Evolutionary conservation across 2,329 filamentous ascomycete genomes (phyloP), one percentile per base, ranked within the genome.

Genomic region (Arthroderma sp.): DNA sequence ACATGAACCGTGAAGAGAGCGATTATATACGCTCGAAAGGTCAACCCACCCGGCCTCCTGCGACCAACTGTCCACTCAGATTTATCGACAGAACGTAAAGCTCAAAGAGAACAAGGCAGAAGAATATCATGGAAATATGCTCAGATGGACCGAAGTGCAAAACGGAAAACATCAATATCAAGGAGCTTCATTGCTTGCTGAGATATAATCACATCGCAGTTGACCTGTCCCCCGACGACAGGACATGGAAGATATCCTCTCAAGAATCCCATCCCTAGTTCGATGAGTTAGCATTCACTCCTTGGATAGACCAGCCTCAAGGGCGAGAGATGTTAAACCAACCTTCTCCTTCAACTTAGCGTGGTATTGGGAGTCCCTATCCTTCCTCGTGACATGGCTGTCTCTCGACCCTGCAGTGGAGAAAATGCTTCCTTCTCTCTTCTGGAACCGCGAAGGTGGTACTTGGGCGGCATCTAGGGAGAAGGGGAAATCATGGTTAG

Each of bases 381-480:
- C 79, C 67, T 82, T 82, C 59, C 74, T 76, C 64, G 81, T 79
- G 55, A 85, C 73, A 66, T 85, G 81, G 17, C 82, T 82, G 68
- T 86, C 84, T 59, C 83, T 79, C 23, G 81, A 84, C 64, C 74
- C 74, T 1, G 81, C 83, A 7, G 84, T 86, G 51, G 82, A 80
- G 67, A 82, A 85, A 70, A 86, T 84, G 66, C 81, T 85, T 57
- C 83, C 83, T 70, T 84, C 82, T 66, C 81, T 80, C 72, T 84
- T 84, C 70, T 86, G 83, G 73, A 87, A 86, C 51, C 81, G 81
- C 61, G 79, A 83, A 8, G 83, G 83, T 1, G 81, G 81, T 0
- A 84, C 82, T 70, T 86, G 86, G 63, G 80, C 77, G 2, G 83
- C 83, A 69, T 86, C 83, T 68, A 57, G 54, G 52, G 62, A 64